Evolutionary conservation across 495 filamentous ascomycete genomes (phyloP).

Genomic region (Xylaria telfairii): DNA sequence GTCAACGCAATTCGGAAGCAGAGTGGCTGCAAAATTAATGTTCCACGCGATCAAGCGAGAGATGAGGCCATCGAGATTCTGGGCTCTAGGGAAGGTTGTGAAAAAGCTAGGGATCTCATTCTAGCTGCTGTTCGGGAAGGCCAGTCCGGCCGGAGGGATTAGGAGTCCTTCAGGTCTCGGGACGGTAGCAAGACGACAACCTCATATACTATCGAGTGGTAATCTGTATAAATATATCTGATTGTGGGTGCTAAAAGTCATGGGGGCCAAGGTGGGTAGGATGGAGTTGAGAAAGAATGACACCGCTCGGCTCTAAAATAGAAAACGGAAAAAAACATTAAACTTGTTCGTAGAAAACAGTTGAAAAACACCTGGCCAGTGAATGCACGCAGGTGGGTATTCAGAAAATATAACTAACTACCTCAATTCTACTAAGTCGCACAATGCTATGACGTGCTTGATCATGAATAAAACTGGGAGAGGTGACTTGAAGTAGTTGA

Average conservation of each 20-base stretch:
- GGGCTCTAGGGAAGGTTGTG: conserved; percentile 78
- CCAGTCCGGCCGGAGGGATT: conserved; percentile 37
- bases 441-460: neutral
- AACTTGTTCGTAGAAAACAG: conserved; percentile 11
- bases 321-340: conserved; percentile 9
- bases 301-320: conserved; percentile 15
- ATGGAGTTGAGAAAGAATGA: conserved; percentile 17
- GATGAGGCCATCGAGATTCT: conserved; percentile 88
- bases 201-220: conserved; percentile 7
- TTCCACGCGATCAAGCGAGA: conserved; percentile 79
- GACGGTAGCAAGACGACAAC: neutral
- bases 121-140: conserved; percentile 75
- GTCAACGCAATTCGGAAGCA: conserved; percentile 91
- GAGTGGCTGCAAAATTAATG: conserved; percentile 90
- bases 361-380: neutral
- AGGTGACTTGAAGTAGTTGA: neutral
- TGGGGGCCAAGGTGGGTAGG: neutral
- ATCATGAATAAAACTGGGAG: neutral
- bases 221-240: conserved; percentile 21
- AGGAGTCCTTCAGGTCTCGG: conserved; percentile 20
- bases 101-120: conserved; percentile 88
- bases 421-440: neutral
- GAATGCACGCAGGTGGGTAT: neutral
- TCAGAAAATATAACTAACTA: neutral
- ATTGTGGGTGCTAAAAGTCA: conserved; percentile 5